These are phyloP conservation scores for Pseudocercospora pini-densiflorae DNA, from an alignment of 2,329 filamentous ascomycete genomes.

Conservation along the genomic window DNA sequence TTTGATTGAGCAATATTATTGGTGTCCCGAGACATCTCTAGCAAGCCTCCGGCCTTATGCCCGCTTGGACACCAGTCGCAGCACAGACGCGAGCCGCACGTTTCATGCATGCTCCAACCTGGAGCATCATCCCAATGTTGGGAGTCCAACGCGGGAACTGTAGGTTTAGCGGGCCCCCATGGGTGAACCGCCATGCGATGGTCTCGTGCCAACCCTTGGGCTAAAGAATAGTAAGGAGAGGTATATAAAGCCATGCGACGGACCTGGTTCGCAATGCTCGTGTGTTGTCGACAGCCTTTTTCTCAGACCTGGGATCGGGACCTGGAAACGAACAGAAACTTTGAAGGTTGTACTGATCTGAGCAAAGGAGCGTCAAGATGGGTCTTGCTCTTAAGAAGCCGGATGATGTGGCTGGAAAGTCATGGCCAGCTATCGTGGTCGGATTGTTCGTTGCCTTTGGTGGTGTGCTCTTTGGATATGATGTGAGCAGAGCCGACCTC, in stretches of 20 bases:
- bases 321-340: not conserved
- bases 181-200: not conserved
- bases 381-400: constrained; percentile 27
- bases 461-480: constrained; percentile 40
- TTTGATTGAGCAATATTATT: not conserved
- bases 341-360: not conserved
- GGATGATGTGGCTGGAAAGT: constrained; percentile 26
- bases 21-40: not conserved
- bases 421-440: constrained; percentile 50
- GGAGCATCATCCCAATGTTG: not conserved
- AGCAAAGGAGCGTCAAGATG: constrained; percentile 8
- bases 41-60: constrained; percentile 11
- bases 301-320: not conserved
- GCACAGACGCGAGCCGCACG: not conserved
- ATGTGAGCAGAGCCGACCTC: constrained; percentile 16
- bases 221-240: not conserved
- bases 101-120: not conserved
- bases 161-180: not conserved
- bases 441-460: constrained; percentile 47
- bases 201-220: not conserved
- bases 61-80: constrained; percentile 9
- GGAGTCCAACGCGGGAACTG: not conserved
- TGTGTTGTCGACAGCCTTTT: not conserved
- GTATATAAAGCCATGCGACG: not conserved
- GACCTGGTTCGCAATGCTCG: not conserved